Base-by-base conservation (phyloP, 164 flowering plant species). In the Kalanchoe fedtschenkoi region DNA sequence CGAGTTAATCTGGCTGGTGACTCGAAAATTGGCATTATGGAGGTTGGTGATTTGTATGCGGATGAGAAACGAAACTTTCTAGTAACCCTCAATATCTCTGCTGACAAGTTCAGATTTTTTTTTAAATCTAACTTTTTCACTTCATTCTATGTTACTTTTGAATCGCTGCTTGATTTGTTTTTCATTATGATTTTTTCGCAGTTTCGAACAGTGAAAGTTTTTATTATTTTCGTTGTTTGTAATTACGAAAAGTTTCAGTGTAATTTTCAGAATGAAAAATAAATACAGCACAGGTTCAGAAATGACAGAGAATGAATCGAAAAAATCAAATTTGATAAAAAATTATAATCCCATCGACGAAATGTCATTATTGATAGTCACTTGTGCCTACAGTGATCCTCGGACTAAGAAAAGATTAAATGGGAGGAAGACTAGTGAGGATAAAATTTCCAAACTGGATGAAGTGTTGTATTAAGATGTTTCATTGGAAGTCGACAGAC, bases 61-160 rank as follows among this genome's bases (percentile, higher is more conserved):
- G 95, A 92, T 62, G 98, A 92, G 71, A 87, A 87, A 71, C 74
- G 96, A 66, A 90, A 92, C 66, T 92, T 92, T 73, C 65, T 88
- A 54, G 83, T 85, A 19, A 71, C 74, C 3, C 37, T 86, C 24
- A 69, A 84, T 61, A 62, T 93, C 65, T 95, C 98, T 8, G 75
- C 66, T n/a, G 74, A 73, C 53, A 67, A 63, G 39, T 66, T n/a
- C n/a, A n/a, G n/a, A n/a, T n/a, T n/a, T n/a, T n/a, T n/a, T n/a
- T n/a, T n/a, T n/a, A n/a, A n/a, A n/a, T n/a, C n/a, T n/a, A n/a
- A n/a, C n/a, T n/a, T n/a, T n/a, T n/a, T n/a, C n/a, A n/a, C n/a
- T n/a, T n/a, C n/a, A n/a, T n/a, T n/a, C n/a, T n/a, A n/a, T n/a
- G n/a, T n/a, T n/a, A n/a, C n/a, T n/a, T n/a, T n/a, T n/a, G n/a